phyloP scores from a whole-genome alignment of 441 rosid species.

The Hypseocharis bilobata region DNA sequence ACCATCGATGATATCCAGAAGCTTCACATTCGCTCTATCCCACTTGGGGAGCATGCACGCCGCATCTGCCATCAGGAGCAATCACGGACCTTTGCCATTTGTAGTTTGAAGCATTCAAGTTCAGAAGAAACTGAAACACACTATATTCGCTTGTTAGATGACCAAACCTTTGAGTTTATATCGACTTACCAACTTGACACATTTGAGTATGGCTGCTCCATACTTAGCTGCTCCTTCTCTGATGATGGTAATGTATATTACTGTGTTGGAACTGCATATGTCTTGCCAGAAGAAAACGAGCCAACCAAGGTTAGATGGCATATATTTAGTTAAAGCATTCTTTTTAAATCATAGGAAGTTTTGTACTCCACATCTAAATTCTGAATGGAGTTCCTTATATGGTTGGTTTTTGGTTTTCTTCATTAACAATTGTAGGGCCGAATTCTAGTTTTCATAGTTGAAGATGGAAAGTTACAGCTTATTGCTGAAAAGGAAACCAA shows the following conservation, averaged over 20 bases:
- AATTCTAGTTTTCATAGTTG: conserved; percentile 75
- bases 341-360: too few relatives aligned
- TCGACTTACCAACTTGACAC: conserved; percentile 78
- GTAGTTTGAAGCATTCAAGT: conserved; percentile 62
- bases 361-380: not conserved
- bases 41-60: conserved; percentile 88
- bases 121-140: conserved; percentile 78
- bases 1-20: conserved; percentile 97
- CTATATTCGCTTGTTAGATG: conserved; percentile 79
- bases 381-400: not conserved
- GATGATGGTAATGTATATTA: conserved; percentile 76
- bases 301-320: conserved; percentile 65
- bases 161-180: conserved; percentile 77
- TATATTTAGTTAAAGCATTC: too few relatives aligned
- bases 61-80: conserved; percentile 97
- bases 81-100: conserved; percentile 81
- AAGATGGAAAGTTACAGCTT: conserved; percentile 79
- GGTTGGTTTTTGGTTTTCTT: conserved; percentile 7
- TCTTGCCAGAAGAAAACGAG: conserved; percentile 86
- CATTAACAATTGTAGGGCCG: conserved; percentile 50
- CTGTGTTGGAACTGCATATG: conserved; percentile 97
- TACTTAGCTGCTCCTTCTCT: conserved; percentile 83
- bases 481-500: conserved; percentile 91
- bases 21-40: conserved; percentile 96
- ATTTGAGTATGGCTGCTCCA: conserved; percentile 84